Evolutionary conservation across 352 stramenopile genomes (phyloP), one percentile per base, ranked within the genome.

Genomic region (Globisporangium perplexum): DNA sequence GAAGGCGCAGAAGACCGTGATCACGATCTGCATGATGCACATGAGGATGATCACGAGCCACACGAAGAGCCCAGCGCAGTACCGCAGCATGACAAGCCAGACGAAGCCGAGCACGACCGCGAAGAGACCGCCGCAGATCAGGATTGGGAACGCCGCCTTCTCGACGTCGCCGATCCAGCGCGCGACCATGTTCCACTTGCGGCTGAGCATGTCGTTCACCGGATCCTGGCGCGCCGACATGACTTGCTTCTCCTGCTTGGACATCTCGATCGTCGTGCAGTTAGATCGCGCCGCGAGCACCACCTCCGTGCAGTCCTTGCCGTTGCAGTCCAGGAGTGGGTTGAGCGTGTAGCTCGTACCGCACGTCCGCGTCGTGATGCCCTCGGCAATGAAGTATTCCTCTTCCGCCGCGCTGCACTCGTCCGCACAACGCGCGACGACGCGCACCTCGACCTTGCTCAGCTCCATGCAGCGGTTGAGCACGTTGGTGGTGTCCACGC

Each of bases 1-100:
- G 48, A 87, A 87, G 14, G 82, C 82, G 24, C 76, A 89, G 60
- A 90, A 90, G 49, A 91, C 52, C 28, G 84, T 93, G 23, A 90
- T 62, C 30, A 80, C 62, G 31, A 90, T 60, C 52, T 85, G 73
- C 68, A 90, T 88, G 24, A 60, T 42, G 30, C 86, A 59, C 12
- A 89, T 68, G 22, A 86, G 51, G 5, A 90, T 61, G 50, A 94
- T 77, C 17, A 83, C 74, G 41, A 92, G 63, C 82, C 82, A 94
- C 12, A 94, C 82, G 48, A 93, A 90, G 31, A 89, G 55, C 1
- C 82, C 76, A 12, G 84, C 82, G 51, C 72, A 92, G 62, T 72
- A 94, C 20, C 78, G 78, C 28, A 94, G 66, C 55, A 88, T 51
- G 0, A 94, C 47, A 5, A 94, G 68, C 74, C 82, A 94, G 26